Conservation (phyloP, 2,329 filamentous ascomycete species). For the Berkeleyomyces rouxiae region DNA sequence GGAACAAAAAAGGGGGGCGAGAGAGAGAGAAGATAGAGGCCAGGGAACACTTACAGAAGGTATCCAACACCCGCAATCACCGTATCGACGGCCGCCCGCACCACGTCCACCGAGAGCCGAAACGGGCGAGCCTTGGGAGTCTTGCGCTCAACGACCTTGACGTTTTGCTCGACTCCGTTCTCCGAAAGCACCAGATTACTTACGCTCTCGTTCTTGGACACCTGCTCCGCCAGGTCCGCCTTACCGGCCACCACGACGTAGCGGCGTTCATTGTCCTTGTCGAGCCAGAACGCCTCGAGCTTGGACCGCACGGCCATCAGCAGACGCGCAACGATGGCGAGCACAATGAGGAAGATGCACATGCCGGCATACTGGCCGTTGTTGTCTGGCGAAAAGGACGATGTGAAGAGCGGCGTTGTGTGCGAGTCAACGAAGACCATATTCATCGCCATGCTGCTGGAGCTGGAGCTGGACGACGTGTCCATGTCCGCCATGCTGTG, state of each 20-base stretch:
- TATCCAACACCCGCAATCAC: constrained; percentile 65
- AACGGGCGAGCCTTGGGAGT: constrained; percentile 46
- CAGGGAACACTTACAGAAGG: constrained; percentile 51
- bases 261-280: constrained; percentile 54
- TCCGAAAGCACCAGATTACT: constrained; percentile 52
- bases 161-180: constrained; percentile 67
- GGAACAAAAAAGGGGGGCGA: not conserved
- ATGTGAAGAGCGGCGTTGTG: constrained; percentile 38
- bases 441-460: constrained; percentile 23
- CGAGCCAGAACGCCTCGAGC: constrained; percentile 47
- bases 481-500: constrained; percentile 10
- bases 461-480: constrained; percentile 1
- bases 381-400: constrained; percentile 54
- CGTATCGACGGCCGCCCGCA: constrained; percentile 54
- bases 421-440: constrained; percentile 44
- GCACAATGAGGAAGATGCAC: constrained; percentile 75
- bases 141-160: constrained; percentile 51
- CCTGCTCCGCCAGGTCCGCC: constrained; percentile 38
- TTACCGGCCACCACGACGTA: constrained; percentile 60
- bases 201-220: constrained; percentile 41
- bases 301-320: constrained; percentile 56
- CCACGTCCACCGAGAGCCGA: constrained; percentile 63
- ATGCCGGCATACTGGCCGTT: constrained; percentile 67
- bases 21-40: not conserved
- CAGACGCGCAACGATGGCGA: constrained; percentile 52